Conservation (phyloP, 1,284 basidiomycete genomes). For the Apiotrichum brassicae region DNA sequence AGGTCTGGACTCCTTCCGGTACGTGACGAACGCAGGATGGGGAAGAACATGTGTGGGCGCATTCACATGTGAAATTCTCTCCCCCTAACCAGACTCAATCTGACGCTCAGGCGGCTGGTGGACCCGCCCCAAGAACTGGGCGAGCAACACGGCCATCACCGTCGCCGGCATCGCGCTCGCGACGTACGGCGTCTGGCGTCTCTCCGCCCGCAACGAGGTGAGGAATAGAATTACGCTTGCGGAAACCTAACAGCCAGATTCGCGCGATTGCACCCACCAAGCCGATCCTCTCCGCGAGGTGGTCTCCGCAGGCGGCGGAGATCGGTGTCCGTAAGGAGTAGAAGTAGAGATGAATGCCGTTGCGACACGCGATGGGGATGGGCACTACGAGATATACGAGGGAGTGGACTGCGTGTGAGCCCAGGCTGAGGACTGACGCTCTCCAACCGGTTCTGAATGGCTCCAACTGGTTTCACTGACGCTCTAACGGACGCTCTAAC, state of each 20-base stretch:
- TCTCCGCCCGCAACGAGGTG: slow-evolving; percentile 52
- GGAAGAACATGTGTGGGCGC: too few relatives aligned
- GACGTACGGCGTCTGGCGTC: slow-evolving; percentile 50
- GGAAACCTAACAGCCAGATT: slow-evolving; percentile 21
- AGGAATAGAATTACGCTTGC: too few relatives aligned
- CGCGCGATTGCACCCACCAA: slow-evolving; percentile 49
- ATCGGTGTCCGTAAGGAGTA: slow-evolving; percentile 23
- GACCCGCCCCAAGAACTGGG: slow-evolving; percentile 54
- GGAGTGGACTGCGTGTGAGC: too few relatives aligned
- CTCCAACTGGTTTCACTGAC: too few relatives aligned
- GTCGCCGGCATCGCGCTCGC: slow-evolving; percentile 48
- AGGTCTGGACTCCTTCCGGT: slow-evolving; percentile 53
- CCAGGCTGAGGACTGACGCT: too few relatives aligned
- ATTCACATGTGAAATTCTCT: too few relatives aligned
- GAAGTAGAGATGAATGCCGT: slow-evolving; percentile 2
- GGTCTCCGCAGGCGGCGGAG: slow-evolving; percentile 39
- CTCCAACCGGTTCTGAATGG: too few relatives aligned
- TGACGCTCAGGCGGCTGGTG: slow-evolving; percentile 54
- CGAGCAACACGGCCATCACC: slow-evolving; percentile 50
- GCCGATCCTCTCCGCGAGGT: slow-evolving; percentile 47
- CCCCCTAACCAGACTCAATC: neutral
- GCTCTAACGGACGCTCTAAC: too few relatives aligned
- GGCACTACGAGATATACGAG: neutral
- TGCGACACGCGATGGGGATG: too few relatives aligned
- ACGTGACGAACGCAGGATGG: slow-evolving; percentile 4